Conservation (phyloP, 2,329 filamentous ascomycete genomes). For the Pseudogymnoascus sp. region DNA sequence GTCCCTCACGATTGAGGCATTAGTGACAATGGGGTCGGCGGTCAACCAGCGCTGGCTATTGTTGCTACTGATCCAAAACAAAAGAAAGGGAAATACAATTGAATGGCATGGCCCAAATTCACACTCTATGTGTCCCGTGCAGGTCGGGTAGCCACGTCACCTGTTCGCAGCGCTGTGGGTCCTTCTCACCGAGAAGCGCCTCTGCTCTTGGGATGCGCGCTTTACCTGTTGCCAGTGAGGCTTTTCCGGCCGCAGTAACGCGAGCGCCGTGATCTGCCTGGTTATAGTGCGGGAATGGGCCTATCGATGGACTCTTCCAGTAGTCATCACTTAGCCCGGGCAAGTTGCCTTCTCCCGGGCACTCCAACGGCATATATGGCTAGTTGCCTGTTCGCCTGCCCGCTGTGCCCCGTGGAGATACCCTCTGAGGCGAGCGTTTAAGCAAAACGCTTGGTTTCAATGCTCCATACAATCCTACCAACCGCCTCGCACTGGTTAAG, state of each 20-base stretch:
- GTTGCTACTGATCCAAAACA: neutral
- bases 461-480: neutral
- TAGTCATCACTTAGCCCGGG: neutral
- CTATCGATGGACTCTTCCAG: neutral
- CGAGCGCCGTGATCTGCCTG: neutral
- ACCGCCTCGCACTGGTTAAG: neutral
- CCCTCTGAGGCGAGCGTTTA: neutral
- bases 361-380: neutral
- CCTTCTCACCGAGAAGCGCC: neutral
- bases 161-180: neutral
- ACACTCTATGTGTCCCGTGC: neutral
- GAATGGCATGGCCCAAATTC: neutral
- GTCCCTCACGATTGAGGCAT: neutral
- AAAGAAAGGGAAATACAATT: neutral
- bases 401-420: neutral
- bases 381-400: neutral
- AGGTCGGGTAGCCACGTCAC: neutral
- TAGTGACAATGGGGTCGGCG: neutral
- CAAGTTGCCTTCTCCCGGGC: neutral
- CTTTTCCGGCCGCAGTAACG: neutral
- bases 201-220: neutral
- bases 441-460: neutral
- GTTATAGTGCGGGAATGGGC: neutral
- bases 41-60: neutral
- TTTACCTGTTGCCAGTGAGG: neutral